Evolutionary conservation across 139 green algal species (phyloP).

Genomic region (Eudorina sp.): DNA sequence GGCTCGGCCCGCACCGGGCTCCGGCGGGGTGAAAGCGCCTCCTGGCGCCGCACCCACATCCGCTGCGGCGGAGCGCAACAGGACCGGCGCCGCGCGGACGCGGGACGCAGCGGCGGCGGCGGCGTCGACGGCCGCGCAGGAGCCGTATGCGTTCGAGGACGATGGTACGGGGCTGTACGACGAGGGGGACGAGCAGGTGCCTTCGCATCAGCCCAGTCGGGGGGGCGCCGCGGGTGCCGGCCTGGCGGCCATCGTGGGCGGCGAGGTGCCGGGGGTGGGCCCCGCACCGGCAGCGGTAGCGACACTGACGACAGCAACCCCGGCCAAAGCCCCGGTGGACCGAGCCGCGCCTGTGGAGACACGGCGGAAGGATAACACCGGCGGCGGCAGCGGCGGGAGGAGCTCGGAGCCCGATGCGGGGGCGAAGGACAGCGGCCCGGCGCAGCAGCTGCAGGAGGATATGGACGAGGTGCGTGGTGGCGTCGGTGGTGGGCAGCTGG

Average conservation of each 20-base stretch:
- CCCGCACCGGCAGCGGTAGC: neutral
- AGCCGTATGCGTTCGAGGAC: conserved; percentile 37
- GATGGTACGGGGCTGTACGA: conserved; percentile 44
- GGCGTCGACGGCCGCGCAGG: neutral
- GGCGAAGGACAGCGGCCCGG: too few species aligned
- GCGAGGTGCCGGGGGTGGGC: neutral
- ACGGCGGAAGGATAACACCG: neutral
- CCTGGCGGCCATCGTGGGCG: neutral
- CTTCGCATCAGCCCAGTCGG: neutral
- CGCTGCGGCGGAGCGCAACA: neutral
- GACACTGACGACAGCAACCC: neutral
- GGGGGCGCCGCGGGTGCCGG: neutral
- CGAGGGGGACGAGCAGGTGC: neutral
- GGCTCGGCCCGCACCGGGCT: neutral
- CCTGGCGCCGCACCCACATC: neutral
- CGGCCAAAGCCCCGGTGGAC: neutral
- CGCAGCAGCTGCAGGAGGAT: too few species aligned
- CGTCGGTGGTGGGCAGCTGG: too few species aligned
- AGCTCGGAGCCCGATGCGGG: too few species aligned
- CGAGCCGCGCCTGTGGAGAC: too few species aligned
- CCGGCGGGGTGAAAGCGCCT: too few species aligned
- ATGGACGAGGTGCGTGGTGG: too few species aligned
- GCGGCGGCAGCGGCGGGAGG: too few species aligned
- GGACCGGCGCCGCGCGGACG: neutral
- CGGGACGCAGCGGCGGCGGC: too few species aligned